Evolutionary conservation across 1,284 basidiomycete genomes (phyloP), one percentile per base, ranked within the genome.

Genomic region (Abortiporus biennis): DNA sequence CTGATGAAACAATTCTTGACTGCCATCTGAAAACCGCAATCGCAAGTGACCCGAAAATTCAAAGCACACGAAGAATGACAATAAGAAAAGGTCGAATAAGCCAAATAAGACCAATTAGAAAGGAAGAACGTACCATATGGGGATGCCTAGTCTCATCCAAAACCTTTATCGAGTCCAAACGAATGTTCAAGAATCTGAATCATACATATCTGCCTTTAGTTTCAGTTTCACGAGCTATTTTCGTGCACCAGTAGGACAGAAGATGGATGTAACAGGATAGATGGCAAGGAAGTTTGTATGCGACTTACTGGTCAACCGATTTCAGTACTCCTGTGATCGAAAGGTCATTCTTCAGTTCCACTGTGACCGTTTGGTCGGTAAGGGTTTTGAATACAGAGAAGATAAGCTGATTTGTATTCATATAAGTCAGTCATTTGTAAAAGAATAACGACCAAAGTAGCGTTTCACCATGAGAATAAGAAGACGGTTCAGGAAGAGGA

Each of bases 371-470:
- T 62, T 97, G 94, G 65, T 96, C 94, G 3, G 95, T 98, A 39
- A 99, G 80, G 12, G 95, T 99, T 71, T 99, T 99, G 85, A 99
- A 99, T 34, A 98, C 93, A 37, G 92, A 94, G 68, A 95, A 95
- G 56, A 95, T 95, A 55, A 95, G 80, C 92, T 94, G 58, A n/a
- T n/a, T n/a, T n/a, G n/a, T n/a, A n/a, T n/a, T n/a, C n/a, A n/a
- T n/a, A n/a, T n/a, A n/a, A n/a, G n/a, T n/a, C n/a, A n/a, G n/a
- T n/a, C n/a, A n/a, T n/a, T n/a, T n/a, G n/a, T n/a, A n/a, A n/a
- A n/a, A n/a, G n/a, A n/a, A n/a, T n/a, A n/a, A n/a, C n/a, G n/a
- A n/a, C n/a, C n/a, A n/a, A n/a, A n/a, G n/a, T n/a, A n/a, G n/a
- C n/a, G n/a, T n/a, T n/a, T n/a, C n/a, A n/a, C n/a, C n/a, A n/a